Percentiles rank a stretch among this genome's conserved stretches.
phyloP scores from a whole-genome alignment of 2,329 filamentous ascomycete genomes.

The Cercospora zeina region DNA sequence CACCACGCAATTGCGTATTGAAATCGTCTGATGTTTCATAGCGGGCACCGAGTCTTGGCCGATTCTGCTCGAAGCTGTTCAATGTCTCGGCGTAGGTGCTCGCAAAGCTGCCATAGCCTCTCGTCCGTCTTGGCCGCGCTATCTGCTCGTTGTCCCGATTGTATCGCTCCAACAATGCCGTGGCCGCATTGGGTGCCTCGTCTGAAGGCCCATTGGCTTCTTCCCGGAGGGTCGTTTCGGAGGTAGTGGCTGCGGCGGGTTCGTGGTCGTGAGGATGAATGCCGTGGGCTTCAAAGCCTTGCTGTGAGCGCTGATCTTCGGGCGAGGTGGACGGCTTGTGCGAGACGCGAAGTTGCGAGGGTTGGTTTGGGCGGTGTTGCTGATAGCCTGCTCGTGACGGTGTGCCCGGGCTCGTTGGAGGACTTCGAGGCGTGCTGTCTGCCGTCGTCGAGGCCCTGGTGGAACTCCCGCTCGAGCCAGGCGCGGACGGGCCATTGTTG shows the following conservation, averaged over 20 bases:
- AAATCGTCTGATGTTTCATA: constrained; percentile 25
- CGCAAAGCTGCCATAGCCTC: constrained; percentile 50
- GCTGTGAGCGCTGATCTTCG: constrained; percentile 41
- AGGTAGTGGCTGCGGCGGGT: constrained; percentile 36
- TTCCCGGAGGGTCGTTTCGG: constrained; percentile 20
- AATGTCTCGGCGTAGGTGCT: constrained; percentile 29
- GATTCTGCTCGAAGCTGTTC: constrained; percentile 34
- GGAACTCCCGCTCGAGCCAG: constrained; percentile 8
- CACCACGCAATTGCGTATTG: constrained; percentile 37
- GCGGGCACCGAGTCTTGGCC: constrained; percentile 35
- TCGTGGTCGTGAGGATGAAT: constrained; percentile 41
- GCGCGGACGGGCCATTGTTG: background rate
- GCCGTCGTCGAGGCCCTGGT: background rate
- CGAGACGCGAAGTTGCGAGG: constrained; percentile 44
- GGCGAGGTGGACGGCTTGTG: constrained; percentile 49
- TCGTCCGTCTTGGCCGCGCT: constrained; percentile 59
- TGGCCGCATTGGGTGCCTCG: constrained; percentile 42
- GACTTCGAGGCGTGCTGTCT: constrained; percentile 10
- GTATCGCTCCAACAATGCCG: constrained; percentile 44
- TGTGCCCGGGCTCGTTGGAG: constrained; percentile 19
- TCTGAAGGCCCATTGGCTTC: constrained; percentile 31
- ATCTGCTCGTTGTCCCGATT: constrained; percentile 55
- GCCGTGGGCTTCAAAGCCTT: constrained; percentile 32
- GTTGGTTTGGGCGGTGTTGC: constrained; percentile 36
- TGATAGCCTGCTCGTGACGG: constrained; percentile 21